phyloP scores from a whole-genome alignment of 2,329 filamentous ascomycete species.

The Microascus cirrosus region DNA sequence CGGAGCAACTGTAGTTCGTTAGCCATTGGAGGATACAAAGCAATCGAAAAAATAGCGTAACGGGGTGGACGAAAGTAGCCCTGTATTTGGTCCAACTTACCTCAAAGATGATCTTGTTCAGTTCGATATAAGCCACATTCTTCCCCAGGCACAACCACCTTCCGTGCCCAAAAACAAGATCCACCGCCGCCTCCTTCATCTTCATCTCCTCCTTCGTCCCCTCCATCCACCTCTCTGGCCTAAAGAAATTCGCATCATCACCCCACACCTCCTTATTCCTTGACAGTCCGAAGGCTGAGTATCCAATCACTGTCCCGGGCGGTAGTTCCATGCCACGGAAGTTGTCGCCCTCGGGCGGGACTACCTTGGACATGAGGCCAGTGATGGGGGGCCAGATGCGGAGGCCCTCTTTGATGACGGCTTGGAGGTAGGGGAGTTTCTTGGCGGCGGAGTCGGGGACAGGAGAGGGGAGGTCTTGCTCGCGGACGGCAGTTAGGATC shows the following conservation, averaged over 20 bases:
- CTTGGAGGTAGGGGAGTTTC: slow-evolving; percentile 29
- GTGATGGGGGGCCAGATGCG: slow-evolving; percentile 24
- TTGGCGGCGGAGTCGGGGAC: slow-evolving; percentile 22
- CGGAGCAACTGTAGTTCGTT: background rate
- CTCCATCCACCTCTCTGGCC: slow-evolving; percentile 25
- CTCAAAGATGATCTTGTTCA: slow-evolving; percentile 29
- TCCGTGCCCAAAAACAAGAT: slow-evolving; percentile 27
- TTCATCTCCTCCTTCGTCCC: slow-evolving; percentile 15
- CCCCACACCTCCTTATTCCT: slow-evolving; percentile 22
- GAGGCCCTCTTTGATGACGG: slow-evolving; percentile 37
- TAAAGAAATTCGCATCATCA: slow-evolving; percentile 19
- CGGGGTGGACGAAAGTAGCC: background rate
- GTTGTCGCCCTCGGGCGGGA: slow-evolving; percentile 16
- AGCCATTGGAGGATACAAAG: background rate
- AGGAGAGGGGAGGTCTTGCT: slow-evolving; percentile 2
- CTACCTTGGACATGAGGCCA: slow-evolving; percentile 23
- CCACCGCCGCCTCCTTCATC: slow-evolving; percentile 22
- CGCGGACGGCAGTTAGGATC: slow-evolving; percentile 16
- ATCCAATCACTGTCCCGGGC: slow-evolving; percentile 18
- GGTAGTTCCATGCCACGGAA: slow-evolving; percentile 20
- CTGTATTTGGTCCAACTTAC: slow-evolving; percentile 10
- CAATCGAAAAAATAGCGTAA: background rate
- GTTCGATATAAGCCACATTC: slow-evolving; percentile 24
- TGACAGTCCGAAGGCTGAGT: slow-evolving; percentile 22
- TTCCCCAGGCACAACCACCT: slow-evolving; percentile 26